phyloP scores from a whole-genome alignment of 257 asterid genomes.

The Scutellaria minor region DNA sequence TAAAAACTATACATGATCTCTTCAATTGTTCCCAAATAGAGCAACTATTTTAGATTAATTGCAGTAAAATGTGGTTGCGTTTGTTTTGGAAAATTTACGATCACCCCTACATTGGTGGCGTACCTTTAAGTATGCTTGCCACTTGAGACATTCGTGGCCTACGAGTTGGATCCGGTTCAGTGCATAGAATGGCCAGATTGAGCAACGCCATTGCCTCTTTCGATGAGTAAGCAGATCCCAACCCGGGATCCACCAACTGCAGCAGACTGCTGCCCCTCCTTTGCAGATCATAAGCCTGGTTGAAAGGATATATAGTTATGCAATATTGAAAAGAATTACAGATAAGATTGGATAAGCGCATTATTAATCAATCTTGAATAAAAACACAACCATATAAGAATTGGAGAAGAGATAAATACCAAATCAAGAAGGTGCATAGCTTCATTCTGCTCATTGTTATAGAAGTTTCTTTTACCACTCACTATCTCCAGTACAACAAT shows the following conservation, averaged over 20 bases:
- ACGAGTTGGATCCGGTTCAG: conserved; percentile 66
- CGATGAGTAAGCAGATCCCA: conserved; percentile 57
- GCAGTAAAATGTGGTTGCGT: too few relatives aligned
- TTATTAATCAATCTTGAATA: too few relatives aligned
- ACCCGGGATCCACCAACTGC: conserved; percentile 63
- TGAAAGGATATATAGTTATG: background rate
- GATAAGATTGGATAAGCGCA: too few relatives aligned
- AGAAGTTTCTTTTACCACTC: background rate
- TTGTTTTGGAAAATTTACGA: conserved; percentile 26
- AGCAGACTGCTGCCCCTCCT: conserved; percentile 55
- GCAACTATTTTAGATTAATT: too few relatives aligned
- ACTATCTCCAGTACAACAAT: background rate
- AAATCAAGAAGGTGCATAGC: too few relatives aligned
- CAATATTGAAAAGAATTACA: too few relatives aligned
- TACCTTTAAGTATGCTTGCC: conserved; percentile 82
- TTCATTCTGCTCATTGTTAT: too few relatives aligned
- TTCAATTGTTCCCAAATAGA: too few relatives aligned
- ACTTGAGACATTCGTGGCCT: conserved; percentile 80
- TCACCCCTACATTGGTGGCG: too few relatives aligned
- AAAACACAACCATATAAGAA: too few relatives aligned
- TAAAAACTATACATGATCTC: too few relatives aligned
- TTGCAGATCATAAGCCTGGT: conserved; percentile 73
- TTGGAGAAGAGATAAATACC: too few relatives aligned
- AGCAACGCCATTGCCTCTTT: conserved; percentile 60
- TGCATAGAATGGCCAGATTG: conserved; percentile 70